These are phyloP conservation scores for Histomonas meleagridis DNA, from an alignment of 208 protist genomes.

Conservation along the genomic window DNA sequence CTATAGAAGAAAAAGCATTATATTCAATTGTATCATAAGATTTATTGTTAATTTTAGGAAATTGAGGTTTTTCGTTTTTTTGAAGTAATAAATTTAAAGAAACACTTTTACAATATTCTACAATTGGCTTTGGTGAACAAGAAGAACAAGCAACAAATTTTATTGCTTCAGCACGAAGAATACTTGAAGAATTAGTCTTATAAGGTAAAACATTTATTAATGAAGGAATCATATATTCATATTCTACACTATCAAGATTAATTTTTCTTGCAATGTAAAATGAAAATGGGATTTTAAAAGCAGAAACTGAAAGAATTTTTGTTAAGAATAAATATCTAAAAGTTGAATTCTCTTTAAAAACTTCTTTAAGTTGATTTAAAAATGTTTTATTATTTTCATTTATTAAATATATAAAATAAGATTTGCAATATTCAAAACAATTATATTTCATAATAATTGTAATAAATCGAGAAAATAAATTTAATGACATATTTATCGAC, in stretches of 20 bases:
- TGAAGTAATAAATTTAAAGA: background rate
- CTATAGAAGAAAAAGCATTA: background rate
- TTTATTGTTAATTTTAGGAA: background rate
- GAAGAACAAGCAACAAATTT: background rate
- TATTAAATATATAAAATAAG: background rate
- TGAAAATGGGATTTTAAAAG: background rate
- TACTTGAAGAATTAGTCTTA: background rate
- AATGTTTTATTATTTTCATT: background rate
- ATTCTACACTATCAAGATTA: background rate
- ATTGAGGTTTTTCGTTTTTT: background rate
- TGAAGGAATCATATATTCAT: background rate
- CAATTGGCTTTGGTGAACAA: background rate
- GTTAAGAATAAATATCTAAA: background rate
- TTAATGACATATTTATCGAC: background rate
- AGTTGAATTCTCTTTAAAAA: background rate
- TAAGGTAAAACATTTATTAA: background rate
- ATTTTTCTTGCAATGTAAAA: background rate
- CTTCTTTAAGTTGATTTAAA: background rate
- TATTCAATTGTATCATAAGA: background rate
- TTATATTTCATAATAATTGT: too few species aligned
- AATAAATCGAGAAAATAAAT: background rate
- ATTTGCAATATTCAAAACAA: background rate
- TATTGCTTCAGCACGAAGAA: background rate
- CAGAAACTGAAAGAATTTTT: background rate
- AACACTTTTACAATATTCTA: background rate